Percentiles rank a stretch among this genome's conserved stretches.
Evolutionary conservation across 441 rosid species (phyloP).

Genomic region (Dalechampia spathulata): DNA sequence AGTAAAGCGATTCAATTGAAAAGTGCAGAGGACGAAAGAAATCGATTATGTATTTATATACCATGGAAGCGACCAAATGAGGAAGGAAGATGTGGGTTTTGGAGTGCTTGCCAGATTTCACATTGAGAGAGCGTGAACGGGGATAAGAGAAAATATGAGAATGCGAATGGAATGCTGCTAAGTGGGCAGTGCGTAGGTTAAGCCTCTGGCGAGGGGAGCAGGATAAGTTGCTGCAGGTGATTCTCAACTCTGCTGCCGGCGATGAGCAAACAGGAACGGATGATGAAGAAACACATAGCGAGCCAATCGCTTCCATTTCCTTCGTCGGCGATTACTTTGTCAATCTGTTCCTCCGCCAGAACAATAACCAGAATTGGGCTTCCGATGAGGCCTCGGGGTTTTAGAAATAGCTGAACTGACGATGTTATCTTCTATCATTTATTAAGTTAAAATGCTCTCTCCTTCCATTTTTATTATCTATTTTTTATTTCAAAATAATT

Average conservation of each 20-base stretch:
- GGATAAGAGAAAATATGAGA: constrained; percentile 40
- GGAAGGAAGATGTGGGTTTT: constrained; percentile 66
- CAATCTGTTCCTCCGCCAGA: no score
- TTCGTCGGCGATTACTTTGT: not conserved
- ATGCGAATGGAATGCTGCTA: constrained; percentile 44
- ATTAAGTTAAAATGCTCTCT: no score
- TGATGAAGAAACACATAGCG: constrained; percentile 18
- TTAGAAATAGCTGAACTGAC: no score
- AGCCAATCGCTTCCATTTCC: constrained; percentile 26
- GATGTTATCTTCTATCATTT: no score
- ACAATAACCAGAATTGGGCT: no score
- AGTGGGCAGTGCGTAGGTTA: constrained; percentile 19
- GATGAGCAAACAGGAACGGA: constrained; percentile 15
- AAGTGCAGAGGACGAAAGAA: not conserved
- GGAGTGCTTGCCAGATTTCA: constrained; percentile 27
- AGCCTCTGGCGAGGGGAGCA: constrained; percentile 17
- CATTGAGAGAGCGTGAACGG: constrained; percentile 21
- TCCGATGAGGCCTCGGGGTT: no score
- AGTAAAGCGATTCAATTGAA: not conserved
- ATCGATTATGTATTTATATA: constrained; percentile 13
- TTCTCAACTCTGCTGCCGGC: constrained; percentile 1
- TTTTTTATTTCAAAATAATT: no score
- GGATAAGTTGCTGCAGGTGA: constrained; percentile 16
- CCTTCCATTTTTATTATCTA: no score
- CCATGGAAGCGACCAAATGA: constrained; percentile 77